Evolutionary conservation across 1,284 basidiomycete genomes (phyloP).

Genomic region (Exsudoporus floridanus): DNA sequence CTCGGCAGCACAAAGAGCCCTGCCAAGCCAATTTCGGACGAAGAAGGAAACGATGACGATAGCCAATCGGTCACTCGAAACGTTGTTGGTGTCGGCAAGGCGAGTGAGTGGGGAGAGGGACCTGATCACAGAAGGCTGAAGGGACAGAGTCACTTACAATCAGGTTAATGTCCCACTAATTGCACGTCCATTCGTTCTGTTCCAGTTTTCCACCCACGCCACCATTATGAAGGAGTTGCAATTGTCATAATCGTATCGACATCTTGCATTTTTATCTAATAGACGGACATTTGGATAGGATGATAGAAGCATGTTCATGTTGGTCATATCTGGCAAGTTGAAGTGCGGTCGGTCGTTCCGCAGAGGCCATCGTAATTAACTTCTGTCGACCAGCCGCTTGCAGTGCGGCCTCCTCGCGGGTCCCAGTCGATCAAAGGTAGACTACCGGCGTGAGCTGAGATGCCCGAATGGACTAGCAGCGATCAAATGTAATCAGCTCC

Average conservation of each 20-base stretch:
- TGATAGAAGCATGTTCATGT: conserved; percentile 21
- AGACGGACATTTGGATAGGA: conserved; percentile 36
- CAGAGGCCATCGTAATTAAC: conserved; percentile 21
- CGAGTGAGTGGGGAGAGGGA: conserved; percentile 35
- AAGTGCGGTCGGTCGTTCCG: conserved; percentile 12
- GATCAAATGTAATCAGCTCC: conserved; percentile 25
- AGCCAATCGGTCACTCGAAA: conserved; percentile 21
- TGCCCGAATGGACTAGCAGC: conserved; percentile 5
- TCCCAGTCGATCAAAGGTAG: conserved; percentile 14
- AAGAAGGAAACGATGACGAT: conserved; percentile 40
- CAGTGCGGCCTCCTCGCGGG: conserved; percentile 35
- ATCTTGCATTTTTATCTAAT: conserved; percentile 35
- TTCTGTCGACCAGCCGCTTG: conserved; percentile 29
- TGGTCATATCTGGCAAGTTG: conserved; percentile 26
- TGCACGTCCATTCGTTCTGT: conserved; percentile 11
- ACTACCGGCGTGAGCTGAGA: conserved; percentile 3
- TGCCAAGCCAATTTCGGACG: conserved; percentile 34
- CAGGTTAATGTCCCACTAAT: conserved; percentile 29
- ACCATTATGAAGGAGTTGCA: conserved; percentile 29
- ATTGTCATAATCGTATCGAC: conserved; percentile 21
- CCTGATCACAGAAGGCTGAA: conserved; percentile 30
- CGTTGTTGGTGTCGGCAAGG: conserved; percentile 19
- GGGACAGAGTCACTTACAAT: conserved; percentile 25
- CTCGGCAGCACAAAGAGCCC: conserved; percentile 30
- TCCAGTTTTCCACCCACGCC: conserved; percentile 11